phyloP scores from a whole-genome alignment of 306 rosid genomes.

The Castanospermum australe region DNA sequence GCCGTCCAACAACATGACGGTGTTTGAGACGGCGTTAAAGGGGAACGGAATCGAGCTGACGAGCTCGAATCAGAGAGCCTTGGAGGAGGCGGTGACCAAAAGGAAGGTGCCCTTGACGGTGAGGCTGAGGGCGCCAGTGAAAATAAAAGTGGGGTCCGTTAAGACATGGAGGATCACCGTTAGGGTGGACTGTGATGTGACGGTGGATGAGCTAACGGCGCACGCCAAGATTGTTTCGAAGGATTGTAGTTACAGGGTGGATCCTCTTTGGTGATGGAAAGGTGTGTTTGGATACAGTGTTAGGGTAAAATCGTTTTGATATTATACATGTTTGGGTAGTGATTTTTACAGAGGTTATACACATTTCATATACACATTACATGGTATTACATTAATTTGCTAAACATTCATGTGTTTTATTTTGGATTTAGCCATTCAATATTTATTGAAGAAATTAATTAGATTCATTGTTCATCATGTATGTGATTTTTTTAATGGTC shows the following conservation, averaged over 20 bases:
- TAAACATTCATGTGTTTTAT: background rate
- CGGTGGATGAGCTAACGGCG: conserved; percentile 53
- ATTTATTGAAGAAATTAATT: background rate
- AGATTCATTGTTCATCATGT: background rate
- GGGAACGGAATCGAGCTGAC: conserved; percentile 45
- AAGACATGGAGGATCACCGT: conserved; percentile 66
- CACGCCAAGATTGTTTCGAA: conserved; percentile 49
- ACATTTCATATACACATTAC: background rate
- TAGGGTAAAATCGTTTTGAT: background rate
- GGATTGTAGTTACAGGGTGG: conserved; percentile 43
- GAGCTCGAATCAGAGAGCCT: conserved; percentile 15
- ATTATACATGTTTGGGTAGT: background rate
- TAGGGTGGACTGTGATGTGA: conserved; percentile 51
- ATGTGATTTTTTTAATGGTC: background rate
- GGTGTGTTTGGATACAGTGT: background rate
- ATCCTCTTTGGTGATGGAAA: conserved; percentile 33
- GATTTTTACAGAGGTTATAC: background rate
- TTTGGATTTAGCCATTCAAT: background rate
- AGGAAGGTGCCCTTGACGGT: conserved; percentile 52
- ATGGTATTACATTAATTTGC: background rate
- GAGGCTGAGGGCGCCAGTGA: conserved; percentile 52
- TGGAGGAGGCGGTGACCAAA: conserved; percentile 33
- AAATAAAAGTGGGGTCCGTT: conserved; percentile 56
- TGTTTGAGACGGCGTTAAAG: conserved; percentile 41
- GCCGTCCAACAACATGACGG: conserved; percentile 64